A percentile compares a stretch with the other conserved stretches of the same genome.
These are phyloP conservation scores for Senecio squalidus DNA, from an alignment of 140 eudicot species.

Conservation along the genomic window DNA sequence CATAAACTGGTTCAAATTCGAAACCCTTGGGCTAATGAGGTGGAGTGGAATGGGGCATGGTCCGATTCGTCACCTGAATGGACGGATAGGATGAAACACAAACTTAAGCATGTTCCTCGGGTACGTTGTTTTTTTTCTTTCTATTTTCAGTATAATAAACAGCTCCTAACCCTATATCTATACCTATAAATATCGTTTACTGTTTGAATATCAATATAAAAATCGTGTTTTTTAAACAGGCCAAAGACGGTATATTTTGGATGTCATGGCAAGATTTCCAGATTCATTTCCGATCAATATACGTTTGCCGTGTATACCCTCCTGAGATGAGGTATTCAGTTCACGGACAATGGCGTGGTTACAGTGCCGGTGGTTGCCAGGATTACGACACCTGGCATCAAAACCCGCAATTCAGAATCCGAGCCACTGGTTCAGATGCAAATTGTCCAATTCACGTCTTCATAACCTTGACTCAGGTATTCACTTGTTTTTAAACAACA, in stretches of 20 bases:
- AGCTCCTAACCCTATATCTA: too few relatives aligned
- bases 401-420: conserved; percentile 83
- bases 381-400: conserved; percentile 99
- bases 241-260: conserved; percentile 97
- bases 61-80: conserved; percentile 97
- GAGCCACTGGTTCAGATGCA: conserved; percentile 93
- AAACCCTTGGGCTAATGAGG: conserved; percentile 99
- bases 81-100: conserved; percentile 98
- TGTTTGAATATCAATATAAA: background rate
- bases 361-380: conserved; percentile 99
- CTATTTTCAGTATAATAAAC: too few relatives aligned
- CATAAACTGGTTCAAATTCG: conserved; percentile 97
- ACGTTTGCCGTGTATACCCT: conserved; percentile 97
- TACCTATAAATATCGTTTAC: background rate
- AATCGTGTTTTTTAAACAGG: conserved; percentile 45
- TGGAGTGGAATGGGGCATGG: conserved; percentile 99
- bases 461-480: conserved; percentile 97
- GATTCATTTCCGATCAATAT: conserved; percentile 92
- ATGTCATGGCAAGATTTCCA: conserved; percentile 99
- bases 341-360: conserved; percentile 97
- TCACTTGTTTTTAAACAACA: background rate
- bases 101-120: conserved; percentile 90
- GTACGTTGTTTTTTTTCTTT: conserved; percentile 30
- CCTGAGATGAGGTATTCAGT: conserved; percentile 95
- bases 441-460: conserved; percentile 94